Base-by-base conservation (phyloP, 768 basidiomycete genomes). In the Termitomyces sp. region DNA sequence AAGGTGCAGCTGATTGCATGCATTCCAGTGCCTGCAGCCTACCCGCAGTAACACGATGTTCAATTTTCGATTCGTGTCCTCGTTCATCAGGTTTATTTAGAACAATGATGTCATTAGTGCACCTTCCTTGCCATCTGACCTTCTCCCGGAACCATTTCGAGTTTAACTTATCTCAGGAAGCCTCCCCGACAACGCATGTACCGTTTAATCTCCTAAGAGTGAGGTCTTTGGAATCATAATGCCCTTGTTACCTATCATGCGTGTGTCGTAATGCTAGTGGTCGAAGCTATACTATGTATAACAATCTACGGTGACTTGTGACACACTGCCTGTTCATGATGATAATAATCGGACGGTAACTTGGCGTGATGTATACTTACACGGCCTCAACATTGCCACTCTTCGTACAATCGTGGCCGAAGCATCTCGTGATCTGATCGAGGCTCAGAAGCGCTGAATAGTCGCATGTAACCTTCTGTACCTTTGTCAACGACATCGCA, bases 391-490 rank as follows among this genome's bases (percentile, higher is more conserved):
- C 33, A 48, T 48, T 35, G 46, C 46, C 22, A 35, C 46, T 23
- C 15, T 48, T 40, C 16, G n/a, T 41, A 41, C 39, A 32, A 41
- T 33, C 39, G 18, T 29, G 50, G 31, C 18, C 22, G n/a, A 23
- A 23, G 31, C 29, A 52, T 31, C 50, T 42, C 50, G 50, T 52
- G 41, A 52, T 52, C 40, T 42, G 50, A 52, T 52, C 32, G 33
- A 13, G 23, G 23, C 31, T 31, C 20, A 33, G 50, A 52, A 52
- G 29, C 50, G 22, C 32, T 47, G 33, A 49, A 22, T 5, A 23
- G 35, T 27, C 16, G 33, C 22, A 49, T 36, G 35, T 49, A 36
- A 33, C 25, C 35, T 27, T 49, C 35, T 18, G 23, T 12, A 11
- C 32, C 44, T 20, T 46, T 18, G 2, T 22, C 23, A 18, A 13